These are phyloP conservation scores for Staphylotrichum longicolle DNA, from an alignment of 495 filamentous ascomycete species.

Conservation along the genomic window DNA sequence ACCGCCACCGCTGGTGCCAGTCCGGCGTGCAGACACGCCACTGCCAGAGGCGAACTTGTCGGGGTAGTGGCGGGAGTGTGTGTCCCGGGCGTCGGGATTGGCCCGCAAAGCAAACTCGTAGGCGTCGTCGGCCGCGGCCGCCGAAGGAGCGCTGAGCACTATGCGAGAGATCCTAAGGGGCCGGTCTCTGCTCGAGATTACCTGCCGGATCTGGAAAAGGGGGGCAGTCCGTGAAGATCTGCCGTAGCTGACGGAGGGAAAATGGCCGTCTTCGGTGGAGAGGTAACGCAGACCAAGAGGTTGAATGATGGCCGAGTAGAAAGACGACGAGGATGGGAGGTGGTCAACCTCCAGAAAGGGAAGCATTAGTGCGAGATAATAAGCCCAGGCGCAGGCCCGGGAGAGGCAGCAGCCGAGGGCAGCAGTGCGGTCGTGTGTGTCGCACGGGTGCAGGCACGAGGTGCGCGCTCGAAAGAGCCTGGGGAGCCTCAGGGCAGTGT, in stretches of 20 bases:
- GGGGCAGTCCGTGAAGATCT: slow-evolving; percentile 25
- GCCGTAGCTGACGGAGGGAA: slow-evolving; percentile 37
- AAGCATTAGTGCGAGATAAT: slow-evolving; percentile 33
- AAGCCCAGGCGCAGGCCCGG: slow-evolving; percentile 22
- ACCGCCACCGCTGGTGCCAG: slow-evolving; percentile 28
- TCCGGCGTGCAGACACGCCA: slow-evolving; percentile 25
- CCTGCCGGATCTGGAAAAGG: slow-evolving; percentile 43
- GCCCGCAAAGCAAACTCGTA: slow-evolving; percentile 43
- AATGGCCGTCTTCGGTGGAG: slow-evolving; percentile 37
- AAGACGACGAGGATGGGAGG: slow-evolving; percentile 73
- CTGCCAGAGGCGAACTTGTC: slow-evolving; percentile 20
- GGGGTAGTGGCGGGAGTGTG: slow-evolving; percentile 23
- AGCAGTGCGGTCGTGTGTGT: slow-evolving; percentile 11
- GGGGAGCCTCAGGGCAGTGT: slow-evolving; percentile 9
- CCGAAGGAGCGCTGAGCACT: slow-evolving; percentile 41
- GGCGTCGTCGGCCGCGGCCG: slow-evolving; percentile 44
- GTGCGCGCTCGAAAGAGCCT: slow-evolving; percentile 12
- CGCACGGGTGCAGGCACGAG: slow-evolving; percentile 10
- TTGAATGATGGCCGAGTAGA: slow-evolving; percentile 72
- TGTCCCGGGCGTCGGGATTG: slow-evolving; percentile 33
- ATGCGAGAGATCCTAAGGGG: slow-evolving; percentile 39
- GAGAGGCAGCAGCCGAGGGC: slow-evolving; percentile 21
- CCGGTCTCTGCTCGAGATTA: slow-evolving; percentile 27
- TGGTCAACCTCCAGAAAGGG: slow-evolving; percentile 62
- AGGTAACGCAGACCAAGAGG: slow-evolving; percentile 74